Conservation (phyloP, 495 filamentous ascomycete species). For the Penicillium waksmanii region DNA sequence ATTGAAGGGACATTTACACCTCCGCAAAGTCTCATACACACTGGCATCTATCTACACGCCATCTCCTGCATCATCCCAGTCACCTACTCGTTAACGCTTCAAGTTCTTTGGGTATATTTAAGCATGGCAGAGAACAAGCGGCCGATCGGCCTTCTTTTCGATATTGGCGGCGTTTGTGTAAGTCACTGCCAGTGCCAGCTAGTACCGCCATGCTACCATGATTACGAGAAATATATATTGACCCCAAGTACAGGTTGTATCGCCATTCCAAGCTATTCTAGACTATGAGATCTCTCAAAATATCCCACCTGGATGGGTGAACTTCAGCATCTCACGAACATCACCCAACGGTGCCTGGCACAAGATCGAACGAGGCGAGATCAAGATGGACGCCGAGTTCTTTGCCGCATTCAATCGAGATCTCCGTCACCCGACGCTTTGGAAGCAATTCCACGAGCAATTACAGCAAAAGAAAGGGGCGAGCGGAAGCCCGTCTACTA, state of each 20-base stretch:
- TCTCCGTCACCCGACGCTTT: slow-evolving; percentile 64
- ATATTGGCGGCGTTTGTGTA: slow-evolving; percentile 97
- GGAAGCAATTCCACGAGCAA: slow-evolving; percentile 62
- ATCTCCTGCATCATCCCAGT: background rate
- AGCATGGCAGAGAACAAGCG: slow-evolving; percentile 45
- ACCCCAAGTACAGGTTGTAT: slow-evolving; percentile 65
- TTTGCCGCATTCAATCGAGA: slow-evolving; percentile 78
- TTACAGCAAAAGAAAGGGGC: slow-evolving; percentile 36
- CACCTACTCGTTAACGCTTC: background rate
- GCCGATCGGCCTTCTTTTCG: slow-evolving; percentile 86
- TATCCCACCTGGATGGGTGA: slow-evolving; percentile 88
- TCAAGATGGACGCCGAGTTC: slow-evolving; percentile 71
- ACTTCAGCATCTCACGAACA: slow-evolving; percentile 79
- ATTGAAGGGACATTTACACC: background rate
- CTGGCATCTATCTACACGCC: background rate
- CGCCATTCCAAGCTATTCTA: slow-evolving; percentile 89
- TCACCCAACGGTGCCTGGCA: slow-evolving; percentile 89
- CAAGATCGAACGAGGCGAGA: slow-evolving; percentile 73
- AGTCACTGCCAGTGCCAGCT: slow-evolving; percentile 33
- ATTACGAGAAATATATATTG: too few species aligned
- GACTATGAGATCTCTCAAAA: slow-evolving; percentile 76
- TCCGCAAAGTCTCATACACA: slow-evolving; percentile 8
- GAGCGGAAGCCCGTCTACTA: slow-evolving; percentile 1
- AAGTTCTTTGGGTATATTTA: background rate
- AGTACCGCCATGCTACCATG: too few species aligned